phyloP scores from a whole-genome alignment of 1,284 basidiomycete genomes.

The Ganoderma lingzhi region DNA sequence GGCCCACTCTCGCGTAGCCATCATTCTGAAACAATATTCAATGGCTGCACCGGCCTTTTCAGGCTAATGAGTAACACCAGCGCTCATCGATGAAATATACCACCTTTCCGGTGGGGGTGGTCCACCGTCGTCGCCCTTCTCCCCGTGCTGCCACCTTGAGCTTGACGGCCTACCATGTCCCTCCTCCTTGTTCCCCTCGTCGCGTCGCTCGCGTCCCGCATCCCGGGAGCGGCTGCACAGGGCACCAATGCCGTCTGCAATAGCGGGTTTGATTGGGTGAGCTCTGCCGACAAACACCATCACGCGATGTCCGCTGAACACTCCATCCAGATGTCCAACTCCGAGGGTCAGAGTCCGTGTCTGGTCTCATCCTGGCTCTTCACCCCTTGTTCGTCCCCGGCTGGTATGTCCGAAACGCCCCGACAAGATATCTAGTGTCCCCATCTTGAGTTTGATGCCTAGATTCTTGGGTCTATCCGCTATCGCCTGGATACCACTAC shows the following conservation, averaged over 20 bases:
- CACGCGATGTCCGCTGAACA: neutral
- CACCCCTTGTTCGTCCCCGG: conserved; percentile 21
- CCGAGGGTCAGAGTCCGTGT: conserved; percentile 29
- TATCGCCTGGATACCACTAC: conserved; percentile 23
- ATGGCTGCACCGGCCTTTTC: neutral
- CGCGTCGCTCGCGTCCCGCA: neutral
- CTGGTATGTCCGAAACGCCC: conserved; percentile 14
- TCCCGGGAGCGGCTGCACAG: conserved; percentile 14
- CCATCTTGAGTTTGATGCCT: neutral
- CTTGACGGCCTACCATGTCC: conserved; percentile 14
- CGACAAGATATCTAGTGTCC: neutral
- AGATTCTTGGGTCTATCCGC: conserved; percentile 26
- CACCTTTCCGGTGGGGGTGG: neutral
- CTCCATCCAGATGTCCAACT: conserved; percentile 25
- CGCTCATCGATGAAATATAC: conserved; percentile 13
- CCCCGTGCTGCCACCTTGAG: conserved; percentile 5
- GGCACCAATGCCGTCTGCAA: conserved; percentile 24
- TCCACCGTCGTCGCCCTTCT: neutral
- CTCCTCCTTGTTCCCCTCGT: conserved; percentile 12
- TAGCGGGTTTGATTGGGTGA: conserved; percentile 22
- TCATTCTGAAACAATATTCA: conserved; percentile 3
- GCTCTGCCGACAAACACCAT: neutral
- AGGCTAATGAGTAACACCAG: neutral
- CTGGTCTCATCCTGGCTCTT: conserved; percentile 27
- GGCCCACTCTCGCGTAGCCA: neutral